These are phyloP conservation scores for Pythium diclinum DNA, from an alignment of 352 stramenopile genomes.

Conservation along the genomic window DNA sequence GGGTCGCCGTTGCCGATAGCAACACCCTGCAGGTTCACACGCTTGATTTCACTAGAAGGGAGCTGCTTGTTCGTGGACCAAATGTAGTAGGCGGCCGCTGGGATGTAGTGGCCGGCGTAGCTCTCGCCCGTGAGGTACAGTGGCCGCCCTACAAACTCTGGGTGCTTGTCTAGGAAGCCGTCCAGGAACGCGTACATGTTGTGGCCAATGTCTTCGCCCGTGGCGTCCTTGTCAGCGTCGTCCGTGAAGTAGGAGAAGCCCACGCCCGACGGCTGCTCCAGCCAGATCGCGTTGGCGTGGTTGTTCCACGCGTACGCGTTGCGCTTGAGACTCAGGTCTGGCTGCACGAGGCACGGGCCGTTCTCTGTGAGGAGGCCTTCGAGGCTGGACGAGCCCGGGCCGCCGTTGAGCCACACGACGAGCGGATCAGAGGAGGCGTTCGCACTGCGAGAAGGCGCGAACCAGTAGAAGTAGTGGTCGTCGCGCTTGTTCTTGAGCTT, in stretches of 20 bases:
- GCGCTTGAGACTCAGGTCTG: conserved; percentile 9
- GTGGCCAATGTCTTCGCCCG: conserved; percentile 31
- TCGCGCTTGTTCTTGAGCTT: neutral
- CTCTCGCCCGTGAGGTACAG: conserved; percentile 39
- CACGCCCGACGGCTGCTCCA: conserved; percentile 24
- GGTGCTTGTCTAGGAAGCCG: conserved; percentile 31
- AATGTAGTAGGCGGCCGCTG: conserved; percentile 28
- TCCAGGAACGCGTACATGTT: conserved; percentile 39
- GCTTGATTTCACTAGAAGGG: neutral
- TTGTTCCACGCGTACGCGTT: conserved; percentile 40
- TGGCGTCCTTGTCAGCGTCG: conserved; percentile 26
- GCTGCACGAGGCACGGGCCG: conserved; percentile 16
- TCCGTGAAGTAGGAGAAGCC: conserved; percentile 27
- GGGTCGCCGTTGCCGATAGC: conserved; percentile 36
- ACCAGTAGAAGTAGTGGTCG: conserved; percentile 1
- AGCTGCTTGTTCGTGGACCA: conserved; percentile 17
- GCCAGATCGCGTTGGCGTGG: conserved; percentile 35
- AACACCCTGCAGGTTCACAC: conserved; percentile 34
- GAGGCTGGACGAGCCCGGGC: conserved; percentile 31
- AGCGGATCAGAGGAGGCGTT: neutral
- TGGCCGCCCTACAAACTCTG: conserved; percentile 27
- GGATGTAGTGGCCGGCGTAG: conserved; percentile 39
- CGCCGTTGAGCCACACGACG: neutral
- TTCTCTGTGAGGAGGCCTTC: conserved; percentile 34
- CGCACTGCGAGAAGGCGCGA: neutral